These are phyloP conservation scores for Kazachstania kunashirensis DNA, from an alignment of 805 yeast species.

Conservation along the genomic window DNA sequence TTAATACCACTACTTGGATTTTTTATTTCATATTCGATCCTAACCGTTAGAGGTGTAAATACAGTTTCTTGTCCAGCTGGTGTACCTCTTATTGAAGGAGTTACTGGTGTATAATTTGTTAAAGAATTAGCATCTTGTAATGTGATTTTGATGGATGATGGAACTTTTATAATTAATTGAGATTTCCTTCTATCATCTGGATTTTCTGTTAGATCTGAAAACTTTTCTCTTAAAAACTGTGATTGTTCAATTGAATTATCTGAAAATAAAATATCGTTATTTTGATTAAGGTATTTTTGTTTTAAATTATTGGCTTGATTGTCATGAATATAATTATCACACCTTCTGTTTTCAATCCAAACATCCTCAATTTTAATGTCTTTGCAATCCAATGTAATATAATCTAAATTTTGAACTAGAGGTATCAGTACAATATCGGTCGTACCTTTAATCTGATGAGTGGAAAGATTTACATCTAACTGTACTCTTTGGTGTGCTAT, in stretches of 20 bases:
- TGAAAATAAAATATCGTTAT: conserved; percentile 12
- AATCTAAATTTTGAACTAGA: conserved; percentile 43
- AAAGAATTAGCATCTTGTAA: conserved; percentile 41
- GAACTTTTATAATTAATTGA: conserved; percentile 26
- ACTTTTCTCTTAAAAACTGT: conserved; percentile 25
- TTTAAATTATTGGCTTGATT: conserved; percentile 17
- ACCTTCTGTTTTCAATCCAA: conserved; percentile 49
- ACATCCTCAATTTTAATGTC: conserved; percentile 59
- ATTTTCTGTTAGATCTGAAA: conserved; percentile 23
- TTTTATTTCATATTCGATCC: conserved; percentile 52
- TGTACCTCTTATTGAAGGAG: conserved; percentile 34
- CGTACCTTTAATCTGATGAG: conserved; percentile 50
- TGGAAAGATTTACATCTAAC: conserved; percentile 69
- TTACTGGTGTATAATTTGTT: conserved; percentile 31
- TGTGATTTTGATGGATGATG: conserved; percentile 41
- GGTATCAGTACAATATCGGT: conserved; percentile 83
- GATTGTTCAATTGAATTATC: conserved; percentile 27
- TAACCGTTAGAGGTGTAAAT: conserved; percentile 66
- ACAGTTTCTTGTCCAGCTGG: conserved; percentile 37
- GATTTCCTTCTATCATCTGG: conserved; percentile 25
- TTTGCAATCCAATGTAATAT: conserved; percentile 69
- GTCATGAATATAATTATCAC: conserved; percentile 27
- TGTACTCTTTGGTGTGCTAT: conserved; percentile 79
- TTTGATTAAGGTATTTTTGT: conserved; percentile 10
- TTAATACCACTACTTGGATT: conserved; percentile 67